These are phyloP conservation scores for Colletotrichum ledebouriae DNA, from an alignment of 2,329 filamentous ascomycete species.

Conservation along the genomic window DNA sequence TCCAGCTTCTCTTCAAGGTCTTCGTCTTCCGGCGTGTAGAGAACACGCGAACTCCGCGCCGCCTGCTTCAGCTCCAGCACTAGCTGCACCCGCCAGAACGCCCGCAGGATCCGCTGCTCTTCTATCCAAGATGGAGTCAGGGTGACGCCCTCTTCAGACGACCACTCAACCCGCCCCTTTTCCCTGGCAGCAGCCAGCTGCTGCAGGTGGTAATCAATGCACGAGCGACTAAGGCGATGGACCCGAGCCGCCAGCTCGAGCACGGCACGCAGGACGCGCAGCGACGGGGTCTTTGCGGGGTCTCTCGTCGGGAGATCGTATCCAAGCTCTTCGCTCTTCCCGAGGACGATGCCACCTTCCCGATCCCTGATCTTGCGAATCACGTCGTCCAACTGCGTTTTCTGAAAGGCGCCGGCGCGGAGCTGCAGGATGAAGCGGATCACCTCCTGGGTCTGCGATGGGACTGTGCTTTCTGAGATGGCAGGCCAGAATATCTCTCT, in stretches of 20 bases:
- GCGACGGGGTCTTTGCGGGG: background rate
- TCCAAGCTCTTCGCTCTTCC: slow-evolving; percentile 21
- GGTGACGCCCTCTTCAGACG: too few species aligned
- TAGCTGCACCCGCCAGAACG: slow-evolving; percentile 36
- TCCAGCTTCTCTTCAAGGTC: background rate
- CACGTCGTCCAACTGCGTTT: slow-evolving; percentile 4
- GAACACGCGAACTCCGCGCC: background rate
- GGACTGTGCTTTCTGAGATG: slow-evolving; percentile 8
- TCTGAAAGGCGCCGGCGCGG: slow-evolving; percentile 21
- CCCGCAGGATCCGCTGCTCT: slow-evolving; percentile 29
- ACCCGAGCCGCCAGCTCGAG: slow-evolving; percentile 3
- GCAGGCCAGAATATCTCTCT: slow-evolving; percentile 26
- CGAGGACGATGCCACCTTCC: slow-evolving; percentile 32
- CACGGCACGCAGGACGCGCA: slow-evolving; percentile 3
- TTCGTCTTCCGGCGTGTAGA: too few species aligned
- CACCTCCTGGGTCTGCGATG: slow-evolving; percentile 28
- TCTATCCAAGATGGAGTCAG: slow-evolving; percentile 22
- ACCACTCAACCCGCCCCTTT: background rate
- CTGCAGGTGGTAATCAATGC: slow-evolving; percentile 1
- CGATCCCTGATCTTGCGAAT: slow-evolving; percentile 23
- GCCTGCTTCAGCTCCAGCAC: slow-evolving; percentile 21
- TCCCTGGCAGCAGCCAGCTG: background rate
- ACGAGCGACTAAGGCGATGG: slow-evolving; percentile 19
- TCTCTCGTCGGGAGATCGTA: slow-evolving; percentile 14
- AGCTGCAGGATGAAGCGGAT: slow-evolving; percentile 24